phyloP scores from a whole-genome alignment of 1,284 basidiomycete genomes.

The Ceratobasidium sp. region DNA sequence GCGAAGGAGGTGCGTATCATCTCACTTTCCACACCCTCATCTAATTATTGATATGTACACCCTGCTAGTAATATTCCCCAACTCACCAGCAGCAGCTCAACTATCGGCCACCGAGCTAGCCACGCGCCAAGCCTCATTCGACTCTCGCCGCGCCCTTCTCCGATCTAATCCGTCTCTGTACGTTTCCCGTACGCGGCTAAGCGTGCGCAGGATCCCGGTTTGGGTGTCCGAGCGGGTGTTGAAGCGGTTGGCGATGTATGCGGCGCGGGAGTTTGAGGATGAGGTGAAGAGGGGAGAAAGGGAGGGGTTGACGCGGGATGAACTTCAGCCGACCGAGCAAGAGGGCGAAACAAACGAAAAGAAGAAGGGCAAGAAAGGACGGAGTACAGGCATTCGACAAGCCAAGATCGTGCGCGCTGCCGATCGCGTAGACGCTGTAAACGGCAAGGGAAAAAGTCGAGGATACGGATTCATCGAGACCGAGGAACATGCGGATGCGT shows the following conservation, averaged over 20 bases:
- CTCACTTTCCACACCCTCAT: neutral
- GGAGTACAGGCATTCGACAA: constrained; percentile 76
- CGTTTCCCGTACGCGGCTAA: constrained; percentile 93
- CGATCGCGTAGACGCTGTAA: constrained; percentile 89
- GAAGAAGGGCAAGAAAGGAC: constrained; percentile 58
- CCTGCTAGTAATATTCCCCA: constrained; percentile 84
- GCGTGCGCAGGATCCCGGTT: constrained; percentile 91
- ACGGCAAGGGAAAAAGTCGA: constrained; percentile 87
- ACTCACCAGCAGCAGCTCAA: constrained; percentile 79
- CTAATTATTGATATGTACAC: neutral
- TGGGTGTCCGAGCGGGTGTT: constrained; percentile 91
- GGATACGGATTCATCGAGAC: constrained; percentile 98
- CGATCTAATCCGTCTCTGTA: constrained; percentile 94
- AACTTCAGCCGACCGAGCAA: constrained; percentile 66
- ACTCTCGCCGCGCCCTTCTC: constrained; percentile 81
- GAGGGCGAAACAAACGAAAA: constrained; percentile 55
- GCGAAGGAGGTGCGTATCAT: constrained; percentile 85
- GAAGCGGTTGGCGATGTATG: constrained; percentile 88
- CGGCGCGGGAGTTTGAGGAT: constrained; percentile 81
- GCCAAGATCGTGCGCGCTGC: constrained; percentile 86
- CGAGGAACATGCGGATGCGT: constrained; percentile 86
- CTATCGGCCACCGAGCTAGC: constrained; percentile 83
- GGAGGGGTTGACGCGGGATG: constrained; percentile 76
- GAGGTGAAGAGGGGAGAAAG: constrained; percentile 81
- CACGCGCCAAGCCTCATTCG: constrained; percentile 85